Evolutionary conservation across 2,329 filamentous ascomycete genomes (phyloP), one percentile per base, ranked within the genome.

Genomic region (Stemphylium vesicarium): DNA sequence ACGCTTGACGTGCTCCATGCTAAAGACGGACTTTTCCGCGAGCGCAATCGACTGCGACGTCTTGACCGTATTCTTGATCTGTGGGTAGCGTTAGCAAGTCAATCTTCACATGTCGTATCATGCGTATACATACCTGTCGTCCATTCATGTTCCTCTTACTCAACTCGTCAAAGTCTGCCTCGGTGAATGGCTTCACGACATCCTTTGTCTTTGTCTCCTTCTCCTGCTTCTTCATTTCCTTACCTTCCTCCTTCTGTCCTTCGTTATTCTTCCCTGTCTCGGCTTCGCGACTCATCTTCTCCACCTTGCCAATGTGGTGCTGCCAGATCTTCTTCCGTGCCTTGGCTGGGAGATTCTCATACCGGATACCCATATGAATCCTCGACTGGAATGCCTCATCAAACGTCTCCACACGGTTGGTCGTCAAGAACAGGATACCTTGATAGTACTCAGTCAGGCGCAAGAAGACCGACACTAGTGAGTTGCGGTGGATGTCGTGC

Each of bases 361-460:
- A 56, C 8, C 45, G 38, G 1, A 56, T 36, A 12, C 29, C 39
- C 1, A 56, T 15, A 8, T 53, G 48, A 1, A 65, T 69, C 31
- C 62, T 66, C 13, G 87, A 91, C 71, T 95, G 90, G 80, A 96
- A 96, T 0, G 92, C 92, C 58, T 95, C 91, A 65, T 96, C 92
- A 67, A 96, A 96, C 0, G 90, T 93, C 78, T 89, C 85, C 1
- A 96, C 91, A 1, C 92, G 86, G 72, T 96, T 96, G 2, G 92
- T 96, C 0, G 92, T 96, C 22, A 96, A 77, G 79, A 96, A 96
- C 4, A 96, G 75, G 48, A 96, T 96, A 3, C 92, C 92, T 70
- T 96, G 90, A 77, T 96, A 96, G 74, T 96, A 96, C 75, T 97
- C 93, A 0, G 96, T 81, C 52, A 94, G 82, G 0, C 92, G 87